Base-by-base conservation (phyloP, 1,284 basidiomycete genomes). In the Phylloporus sp. region DNA sequence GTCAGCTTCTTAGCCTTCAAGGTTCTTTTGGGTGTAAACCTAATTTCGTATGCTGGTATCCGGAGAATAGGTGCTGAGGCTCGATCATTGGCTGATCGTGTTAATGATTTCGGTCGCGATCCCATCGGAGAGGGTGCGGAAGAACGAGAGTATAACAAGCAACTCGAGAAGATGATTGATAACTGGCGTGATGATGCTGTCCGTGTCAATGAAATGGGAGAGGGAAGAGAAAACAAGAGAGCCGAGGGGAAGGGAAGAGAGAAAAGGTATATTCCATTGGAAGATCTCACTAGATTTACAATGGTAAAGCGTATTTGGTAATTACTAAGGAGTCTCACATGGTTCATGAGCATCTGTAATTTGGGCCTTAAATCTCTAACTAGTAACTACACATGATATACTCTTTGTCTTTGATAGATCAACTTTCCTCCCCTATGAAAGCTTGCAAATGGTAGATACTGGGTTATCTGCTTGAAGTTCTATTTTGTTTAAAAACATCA, bases 291-390 rank as follows among this genome's bases (percentile, higher is more conserved):
- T 49, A 82, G 95, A 67, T 97, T 93, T 84, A 96, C 95, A 29
- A 97, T 97, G 95, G 92, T 96, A 49, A 97, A 97, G 77, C 86
- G 94, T 57, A 96, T 97, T 64, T 96, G 94, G 94, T 96, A 39
- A 72, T 14, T 15, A 23, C n/a, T n/a, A n/a, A n/a, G n/a, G n/a
- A n/a, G n/a, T n/a, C n/a, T n/a, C n/a, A n/a, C n/a, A n/a, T n/a
- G n/a, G n/a, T n/a, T n/a, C n/a, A n/a, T n/a, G n/a, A n/a, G n/a
- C n/a, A n/a, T n/a, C n/a, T n/a, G n/a, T n/a, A n/a, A n/a, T n/a
- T n/a, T n/a, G n/a, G n/a, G n/a, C n/a, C n/a, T n/a, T n/a, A n/a
- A n/a, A n/a, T n/a, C n/a, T n/a, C n/a, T n/a, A n/a, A n/a, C n/a
- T n/a, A n/a, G n/a, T n/a, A n/a, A n/a, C n/a, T n/a, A n/a, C n/a